Percentiles rank a stretch among this genome's conserved stretches.
Conservation (phyloP, 2,329 filamentous ascomycete genomes). For the Talaromyces sp. region DNA sequence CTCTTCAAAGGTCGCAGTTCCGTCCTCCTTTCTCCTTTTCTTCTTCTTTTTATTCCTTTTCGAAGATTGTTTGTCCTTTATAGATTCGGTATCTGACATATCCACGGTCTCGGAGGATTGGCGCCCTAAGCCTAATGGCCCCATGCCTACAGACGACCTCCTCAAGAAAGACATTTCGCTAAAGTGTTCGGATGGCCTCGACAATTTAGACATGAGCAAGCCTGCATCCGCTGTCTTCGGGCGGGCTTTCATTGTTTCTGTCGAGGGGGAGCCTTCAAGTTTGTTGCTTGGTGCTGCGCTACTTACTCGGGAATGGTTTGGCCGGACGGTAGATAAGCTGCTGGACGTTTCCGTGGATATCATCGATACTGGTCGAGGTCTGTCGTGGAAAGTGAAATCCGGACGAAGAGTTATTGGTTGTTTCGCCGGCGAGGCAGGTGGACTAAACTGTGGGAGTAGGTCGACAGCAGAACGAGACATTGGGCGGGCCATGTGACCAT, state of each 20-base stretch:
- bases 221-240: slow-evolving; percentile 44
- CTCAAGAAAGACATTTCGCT: slow-evolving; percentile 13
- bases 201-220: slow-evolving; percentile 5
- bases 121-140: slow-evolving; percentile 10
- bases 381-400: slow-evolving; percentile 8
- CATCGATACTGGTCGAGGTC: slow-evolving; percentile 72
- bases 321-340: slow-evolving; percentile 65
- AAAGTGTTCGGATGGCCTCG: slow-evolving; percentile 7
- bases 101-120: slow-evolving; percentile 13
- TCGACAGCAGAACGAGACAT: slow-evolving; percentile 35
- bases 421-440: slow-evolving; percentile 33
- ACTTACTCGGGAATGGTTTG: slow-evolving; percentile 69
- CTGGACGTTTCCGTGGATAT: slow-evolving; percentile 82
- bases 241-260: slow-evolving; percentile 13
- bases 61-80: slow-evolving; percentile 8
- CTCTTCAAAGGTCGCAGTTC: background rate
- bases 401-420: slow-evolving; percentile 19
- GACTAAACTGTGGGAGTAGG: slow-evolving; percentile 28
- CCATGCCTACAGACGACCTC: slow-evolving; percentile 15
- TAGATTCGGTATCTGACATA: slow-evolving; percentile 5
- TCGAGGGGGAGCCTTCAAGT: slow-evolving; percentile 6
- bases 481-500: slow-evolving; percentile 31
- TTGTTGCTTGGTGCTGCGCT: slow-evolving; percentile 44
- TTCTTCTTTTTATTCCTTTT: slow-evolving; percentile 18
- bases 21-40: slow-evolving; percentile 3